Base-by-base conservation (phyloP, 352 stramenopile genomes). In the Globisporangium paddicum region DNA sequence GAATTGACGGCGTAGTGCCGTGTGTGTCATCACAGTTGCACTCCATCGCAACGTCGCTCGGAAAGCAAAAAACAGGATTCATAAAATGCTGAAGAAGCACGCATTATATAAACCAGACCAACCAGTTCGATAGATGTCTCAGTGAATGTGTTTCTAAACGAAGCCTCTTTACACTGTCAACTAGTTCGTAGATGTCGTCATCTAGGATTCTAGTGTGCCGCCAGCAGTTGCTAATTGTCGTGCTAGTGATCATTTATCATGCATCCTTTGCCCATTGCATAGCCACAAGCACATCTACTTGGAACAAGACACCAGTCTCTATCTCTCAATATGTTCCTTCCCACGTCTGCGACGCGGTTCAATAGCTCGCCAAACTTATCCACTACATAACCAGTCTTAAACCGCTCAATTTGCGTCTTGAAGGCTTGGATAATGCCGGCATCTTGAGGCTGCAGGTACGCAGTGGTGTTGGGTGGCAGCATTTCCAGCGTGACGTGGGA, bases 141-240 rank as follows among this genome's bases (percentile, higher is more conserved):
- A 7, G 28, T 32, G 3, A 7, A 32, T 3, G 28, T 32, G 6
- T 32, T 32, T 32, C 28, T 32, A 32, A 32, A 32, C 6, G 28
- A 32, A 40, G 34, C 16, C 13, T 40, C 13, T 40, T 25, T 10
- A 53, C 46, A 25, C 26, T 18, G 19, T 53, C 9, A 18, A 53
- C 26, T 13, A 53, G 46, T 38, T 53, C 46, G 26, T 18, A 53
- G 14, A 53, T 53, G n/a, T 53, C 26, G 7, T 53, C 26, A 13
- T 25, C 26, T 40, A 40, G 28, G 16, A 40, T 40, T 18, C 4
- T 11, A 14, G 34, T 40, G 34, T 40, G 34, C 1, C 46, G 4
- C 46, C 46, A 52, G n/a, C 26, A 52, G 26, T 52, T 52, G 25
- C 18, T 21, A 23, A 38, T 52, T 38, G 46, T 9, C 25, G 16